Evolutionary conservation across 805 yeast species (phyloP), one percentile per base, ranked within the genome.

Genomic region (Pichia cephalocereana): DNA sequence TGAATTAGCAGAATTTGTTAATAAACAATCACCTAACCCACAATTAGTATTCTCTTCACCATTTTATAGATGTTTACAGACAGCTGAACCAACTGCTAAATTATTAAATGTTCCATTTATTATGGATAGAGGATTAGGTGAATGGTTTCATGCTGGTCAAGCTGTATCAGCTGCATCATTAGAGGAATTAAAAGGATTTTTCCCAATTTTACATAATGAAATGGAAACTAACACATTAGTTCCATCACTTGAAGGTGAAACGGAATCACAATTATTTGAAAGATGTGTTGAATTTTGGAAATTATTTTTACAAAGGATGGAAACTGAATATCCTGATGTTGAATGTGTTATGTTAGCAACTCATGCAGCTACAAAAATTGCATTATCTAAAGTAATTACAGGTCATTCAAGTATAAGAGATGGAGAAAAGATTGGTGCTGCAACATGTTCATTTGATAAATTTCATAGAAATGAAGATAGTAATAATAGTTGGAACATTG

Each of bases 351-450:
- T 93, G 23, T 67, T 91, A n/a, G 81, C 87, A 28, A 81, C 96
- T 5, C 98, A 93, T 66, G 99, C 98, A 1, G 97, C 98, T 4
- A 76, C 95, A 6, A 87, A 88, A 63, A 87, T 89, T 51, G 90
- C 95, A 0, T 68, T 91, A 17, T 96, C 96, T 5, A 78, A 87
- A 79, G 75, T 85, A 0, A 68, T 91, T 15, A 59, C 84, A 57
- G 80, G 80, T 0, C 75, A 74, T 47, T 46, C 60, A 0, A 68
- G 70, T 39, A 77, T 77, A 19, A 72, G 76, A 41, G 65, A 63
- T 45, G 65, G 62, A n/a, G 46, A 53, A 43, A 54, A 67, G 45
- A 63, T 77, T 40, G 72, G 89, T 44, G 83, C 96, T 2, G 95
- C 95, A 2, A 81, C 95, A 2, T 89, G 97, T 61, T 83, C 96